Percentiles rank a stretch among this genome's conserved stretches.
These are phyloP conservation scores for Trichoderma cornu-damae DNA, from an alignment of 2,329 filamentous ascomycete species.

Conservation along the genomic window DNA sequence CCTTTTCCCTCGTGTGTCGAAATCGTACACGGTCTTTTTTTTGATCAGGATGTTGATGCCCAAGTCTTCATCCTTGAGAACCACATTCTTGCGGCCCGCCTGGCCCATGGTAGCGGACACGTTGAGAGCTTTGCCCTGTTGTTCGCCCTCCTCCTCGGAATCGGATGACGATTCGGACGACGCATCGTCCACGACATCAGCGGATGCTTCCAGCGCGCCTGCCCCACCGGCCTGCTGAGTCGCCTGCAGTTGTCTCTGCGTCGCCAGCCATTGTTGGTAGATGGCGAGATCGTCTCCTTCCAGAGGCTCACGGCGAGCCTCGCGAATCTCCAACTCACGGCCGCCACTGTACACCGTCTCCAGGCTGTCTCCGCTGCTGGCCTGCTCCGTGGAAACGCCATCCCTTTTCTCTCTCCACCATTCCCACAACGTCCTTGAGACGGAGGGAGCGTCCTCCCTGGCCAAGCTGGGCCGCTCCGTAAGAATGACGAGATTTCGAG, in stretches of 20 bases:
- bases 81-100: slow-evolving; percentile 77
- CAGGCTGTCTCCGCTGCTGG: slow-evolving; percentile 50
- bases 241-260: slow-evolving; percentile 79
- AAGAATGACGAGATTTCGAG: slow-evolving; percentile 78
- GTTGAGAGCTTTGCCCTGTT: slow-evolving; percentile 87
- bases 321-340: slow-evolving; percentile 54
- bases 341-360: slow-evolving; percentile 64
- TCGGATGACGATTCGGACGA: slow-evolving; percentile 81
- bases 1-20: slow-evolving; percentile 83
- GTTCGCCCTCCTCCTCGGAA: slow-evolving; percentile 81
- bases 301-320: slow-evolving; percentile 60
- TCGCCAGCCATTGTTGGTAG: slow-evolving; percentile 90
- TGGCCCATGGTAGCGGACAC: slow-evolving; percentile 81
- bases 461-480: slow-evolving; percentile 64
- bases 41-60: slow-evolving; percentile 88
- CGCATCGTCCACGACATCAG: slow-evolving; percentile 74
- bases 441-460: slow-evolving; percentile 43
- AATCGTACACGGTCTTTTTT: slow-evolving; percentile 87
- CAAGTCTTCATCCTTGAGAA: slow-evolving; percentile 81
- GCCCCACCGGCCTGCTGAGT: slow-evolving; percentile 67
- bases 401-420: slow-evolving; percentile 68
- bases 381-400: slow-evolving; percentile 56
- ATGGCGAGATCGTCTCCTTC: slow-evolving; percentile 70
- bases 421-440: slow-evolving; percentile 73
- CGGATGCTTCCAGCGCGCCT: slow-evolving; percentile 61